Evolutionary conservation across 371 early-diverging fungal genomes (phyloP), one percentile per base, ranked within the genome.

Genomic region (Saksenaea oblongispora): DNA sequence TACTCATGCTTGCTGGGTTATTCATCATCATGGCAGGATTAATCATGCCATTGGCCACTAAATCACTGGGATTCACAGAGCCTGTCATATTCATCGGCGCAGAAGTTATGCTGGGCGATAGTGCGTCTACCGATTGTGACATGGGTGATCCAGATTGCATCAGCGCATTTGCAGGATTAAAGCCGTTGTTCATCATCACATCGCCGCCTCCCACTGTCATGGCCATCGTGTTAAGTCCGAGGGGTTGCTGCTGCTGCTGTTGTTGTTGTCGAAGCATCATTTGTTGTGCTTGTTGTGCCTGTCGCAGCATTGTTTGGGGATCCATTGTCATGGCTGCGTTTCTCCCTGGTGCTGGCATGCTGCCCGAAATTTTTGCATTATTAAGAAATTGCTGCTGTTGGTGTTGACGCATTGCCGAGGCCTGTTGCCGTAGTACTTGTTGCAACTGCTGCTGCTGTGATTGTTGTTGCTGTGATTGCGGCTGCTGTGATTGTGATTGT

Each of bases 21-120:
- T 66, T 66, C 68, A 73, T 67, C 31, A 67, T 53, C 58, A 59
- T 63, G 39, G 65, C 67, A 11, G 72, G 72, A 41, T 71, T 75
- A 18, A 75, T 69, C 69, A 75, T 75, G 24, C 67, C 67, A 22
- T 59, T 67, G 35, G 69, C 59, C 53, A 76, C 58, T 3, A 76
- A 41, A 51, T 73, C 76, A 8, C 47, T 73, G 3, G 76, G 76
- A 26, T 63, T 73, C 34, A 76, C 47, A 9, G 55, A 61, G 37
- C 63, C 67, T 55, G 61, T 56, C 62, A 68, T 11, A 24, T 58
- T 39, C 35, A 57, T 65, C 13, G 71, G 61, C 36, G 62, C 62
- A 4, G 72, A 71, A 26, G 75, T 69, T 61, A 70, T 61, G 27
- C 53, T 65, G 8, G 72, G 72, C 31, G 72, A 72, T 28, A 69